These are phyloP conservation scores for Quercus phellos DNA, from an alignment of 331 rosid species.

Conservation along the genomic window DNA sequence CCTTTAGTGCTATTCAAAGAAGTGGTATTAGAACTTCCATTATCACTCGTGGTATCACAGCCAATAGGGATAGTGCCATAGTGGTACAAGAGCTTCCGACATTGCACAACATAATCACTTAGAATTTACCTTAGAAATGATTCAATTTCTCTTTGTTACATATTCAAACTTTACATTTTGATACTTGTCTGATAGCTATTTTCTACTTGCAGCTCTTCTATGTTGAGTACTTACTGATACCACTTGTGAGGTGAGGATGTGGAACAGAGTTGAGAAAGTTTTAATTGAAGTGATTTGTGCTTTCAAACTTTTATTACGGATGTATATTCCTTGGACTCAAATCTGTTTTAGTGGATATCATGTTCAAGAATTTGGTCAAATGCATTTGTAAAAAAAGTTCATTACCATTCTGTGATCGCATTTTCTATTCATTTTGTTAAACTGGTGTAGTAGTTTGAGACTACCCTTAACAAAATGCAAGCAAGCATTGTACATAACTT, in stretches of 20 bases:
- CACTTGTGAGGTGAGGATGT: slow-evolving; percentile 63
- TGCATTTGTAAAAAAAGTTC: neutral
- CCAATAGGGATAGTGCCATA: too few species aligned
- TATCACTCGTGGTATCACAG: too few species aligned
- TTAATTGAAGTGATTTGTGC: neutral
- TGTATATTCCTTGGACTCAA: neutral
- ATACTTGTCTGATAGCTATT: slow-evolving; percentile 8
- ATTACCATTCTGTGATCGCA: too few species aligned
- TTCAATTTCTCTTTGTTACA: neutral
- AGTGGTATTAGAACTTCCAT: too few species aligned
- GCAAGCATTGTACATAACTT: too few species aligned
- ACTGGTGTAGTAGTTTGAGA: too few species aligned
- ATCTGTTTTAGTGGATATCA: neutral
- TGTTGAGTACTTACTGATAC: slow-evolving; percentile 82
- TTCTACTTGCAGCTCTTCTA: slow-evolving; percentile 78
- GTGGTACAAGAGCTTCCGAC: too few species aligned
- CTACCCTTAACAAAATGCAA: too few species aligned
- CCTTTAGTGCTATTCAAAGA: too few species aligned
- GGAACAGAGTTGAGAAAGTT: neutral
- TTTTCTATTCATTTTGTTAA: too few species aligned
- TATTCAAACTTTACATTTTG: neutral
- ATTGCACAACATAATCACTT: too few species aligned
- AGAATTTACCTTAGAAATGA: neutral
- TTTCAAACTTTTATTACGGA: neutral
- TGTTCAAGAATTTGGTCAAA: neutral